Conservation (phyloP, 208 protist genomes). For the Leishmania tarentolae region DNA sequence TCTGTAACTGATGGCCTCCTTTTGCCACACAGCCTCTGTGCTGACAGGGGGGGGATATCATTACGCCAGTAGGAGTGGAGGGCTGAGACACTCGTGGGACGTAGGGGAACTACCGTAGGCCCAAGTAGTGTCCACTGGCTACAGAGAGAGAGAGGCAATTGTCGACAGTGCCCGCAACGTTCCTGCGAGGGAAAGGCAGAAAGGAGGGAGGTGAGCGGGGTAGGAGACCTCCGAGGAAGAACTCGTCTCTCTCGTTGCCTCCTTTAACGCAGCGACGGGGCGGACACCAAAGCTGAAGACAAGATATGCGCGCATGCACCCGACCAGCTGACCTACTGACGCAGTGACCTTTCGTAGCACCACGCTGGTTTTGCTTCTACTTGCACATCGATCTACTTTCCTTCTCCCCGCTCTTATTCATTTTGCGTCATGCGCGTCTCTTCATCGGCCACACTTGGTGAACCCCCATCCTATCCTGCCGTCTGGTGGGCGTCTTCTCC, state of each 20-base stretch:
- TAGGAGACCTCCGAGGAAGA: background rate
- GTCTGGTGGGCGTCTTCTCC: background rate
- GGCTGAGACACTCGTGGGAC: background rate
- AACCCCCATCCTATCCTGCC: background rate
- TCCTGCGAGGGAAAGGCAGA: background rate
- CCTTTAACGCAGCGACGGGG: background rate
- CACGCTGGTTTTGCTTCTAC: background rate
- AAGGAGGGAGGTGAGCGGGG: background rate
- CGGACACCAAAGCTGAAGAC: background rate
- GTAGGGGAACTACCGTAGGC: background rate
- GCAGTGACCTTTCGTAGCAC: background rate
- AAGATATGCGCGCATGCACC: background rate
- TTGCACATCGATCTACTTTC: background rate
- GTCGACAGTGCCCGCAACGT: background rate
- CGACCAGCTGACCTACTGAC: background rate
- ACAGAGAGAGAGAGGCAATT: background rate
- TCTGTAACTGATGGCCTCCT: background rate
- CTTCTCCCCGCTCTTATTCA: background rate
- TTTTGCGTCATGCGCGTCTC: background rate
- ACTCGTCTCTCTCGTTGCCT: background rate
- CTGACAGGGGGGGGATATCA: background rate
- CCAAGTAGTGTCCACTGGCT: background rate
- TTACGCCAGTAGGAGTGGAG: background rate
- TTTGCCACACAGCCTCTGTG: background rate
- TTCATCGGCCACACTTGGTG: background rate